Evolutionary conservation across 768 basidiomycete genomes (phyloP).

Genomic region (Mycena chlorophos): DNA sequence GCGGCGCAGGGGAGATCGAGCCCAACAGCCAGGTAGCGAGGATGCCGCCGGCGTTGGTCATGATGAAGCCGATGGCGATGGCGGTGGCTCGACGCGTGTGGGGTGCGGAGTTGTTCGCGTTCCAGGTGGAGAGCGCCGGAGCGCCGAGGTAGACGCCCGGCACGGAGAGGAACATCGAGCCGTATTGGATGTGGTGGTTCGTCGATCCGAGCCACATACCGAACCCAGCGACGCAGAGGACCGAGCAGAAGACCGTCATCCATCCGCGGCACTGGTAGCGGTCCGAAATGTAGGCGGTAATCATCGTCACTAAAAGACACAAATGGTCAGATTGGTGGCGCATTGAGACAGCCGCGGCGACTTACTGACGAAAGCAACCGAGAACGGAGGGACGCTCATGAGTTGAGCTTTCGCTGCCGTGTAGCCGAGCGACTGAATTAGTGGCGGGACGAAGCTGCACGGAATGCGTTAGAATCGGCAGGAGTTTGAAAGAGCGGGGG

Average conservation of each 20-base stretch:
- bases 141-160: conserved; percentile 41
- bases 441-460: conserved; percentile 56
- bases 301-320: conserved; percentile 24
- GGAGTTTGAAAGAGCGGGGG: conserved; percentile 15
- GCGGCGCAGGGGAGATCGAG: conserved; percentile 36
- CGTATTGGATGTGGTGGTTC: conserved; percentile 39
- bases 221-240: conserved; percentile 38
- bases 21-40: conserved; percentile 46
- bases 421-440: conserved; percentile 52
- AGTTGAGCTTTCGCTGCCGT: conserved; percentile 46
- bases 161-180: conserved; percentile 46
- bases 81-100: conserved; percentile 48
- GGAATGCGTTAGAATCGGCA: conserved; percentile 31
- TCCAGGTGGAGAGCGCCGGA: conserved; percentile 47
- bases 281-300: conserved; percentile 27
- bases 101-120: conserved; percentile 52
- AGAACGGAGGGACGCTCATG: conserved; percentile 48
- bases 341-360: not conserved
- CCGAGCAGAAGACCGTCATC: conserved; percentile 32
- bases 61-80: conserved; percentile 43
- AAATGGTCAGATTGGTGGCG: not conserved
- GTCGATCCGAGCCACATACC: conserved; percentile 39
- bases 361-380: conserved; percentile 34
- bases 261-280: conserved; percentile 28
- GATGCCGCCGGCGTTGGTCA: conserved; percentile 45